Percentiles rank a stretch among this genome's conserved stretches.
Conservation (phyloP, 257 asterid genomes). For the Rubia yunnanensis region DNA sequence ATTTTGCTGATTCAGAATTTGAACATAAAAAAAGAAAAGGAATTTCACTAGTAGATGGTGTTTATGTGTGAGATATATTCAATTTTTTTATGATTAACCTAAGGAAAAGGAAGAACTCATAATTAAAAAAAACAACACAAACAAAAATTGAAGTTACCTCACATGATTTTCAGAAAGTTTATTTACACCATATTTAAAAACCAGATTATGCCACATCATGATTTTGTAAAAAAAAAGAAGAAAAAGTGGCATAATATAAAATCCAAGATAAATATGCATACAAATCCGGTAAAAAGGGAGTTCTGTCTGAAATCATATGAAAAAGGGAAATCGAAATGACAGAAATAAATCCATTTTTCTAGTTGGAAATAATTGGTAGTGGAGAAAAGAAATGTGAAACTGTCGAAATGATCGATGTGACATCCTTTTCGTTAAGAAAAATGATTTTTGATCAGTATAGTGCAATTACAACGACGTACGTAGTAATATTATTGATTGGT, state of each 20-base stretch:
- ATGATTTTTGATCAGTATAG: neutral
- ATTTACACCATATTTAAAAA: too few relatives aligned
- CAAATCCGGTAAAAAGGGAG: neutral
- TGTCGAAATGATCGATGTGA: neutral
- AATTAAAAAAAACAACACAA: too few relatives aligned
- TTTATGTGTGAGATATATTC: too few relatives aligned
- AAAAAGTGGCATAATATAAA: neutral
- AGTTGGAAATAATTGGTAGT: neutral
- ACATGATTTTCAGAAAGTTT: too few relatives aligned
- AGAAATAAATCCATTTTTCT: neutral
- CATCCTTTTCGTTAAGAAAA: constrained; percentile 4
- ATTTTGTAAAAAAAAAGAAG: too few relatives aligned
- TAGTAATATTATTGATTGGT: neutral
- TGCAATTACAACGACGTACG: neutral
- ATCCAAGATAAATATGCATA: neutral
- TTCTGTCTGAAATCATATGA: neutral
- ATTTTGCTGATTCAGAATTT: too few relatives aligned
- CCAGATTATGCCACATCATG: too few relatives aligned
- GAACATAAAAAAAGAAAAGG: too few relatives aligned
- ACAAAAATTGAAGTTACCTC: too few relatives aligned
- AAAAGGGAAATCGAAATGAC: neutral
- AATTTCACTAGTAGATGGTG: too few relatives aligned
- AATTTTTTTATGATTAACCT: too few relatives aligned
- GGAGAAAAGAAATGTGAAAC: neutral
- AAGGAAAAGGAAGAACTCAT: too few relatives aligned